Base-by-base conservation (phyloP, 768 basidiomycete species). In the Mrakia gelida region DNA sequence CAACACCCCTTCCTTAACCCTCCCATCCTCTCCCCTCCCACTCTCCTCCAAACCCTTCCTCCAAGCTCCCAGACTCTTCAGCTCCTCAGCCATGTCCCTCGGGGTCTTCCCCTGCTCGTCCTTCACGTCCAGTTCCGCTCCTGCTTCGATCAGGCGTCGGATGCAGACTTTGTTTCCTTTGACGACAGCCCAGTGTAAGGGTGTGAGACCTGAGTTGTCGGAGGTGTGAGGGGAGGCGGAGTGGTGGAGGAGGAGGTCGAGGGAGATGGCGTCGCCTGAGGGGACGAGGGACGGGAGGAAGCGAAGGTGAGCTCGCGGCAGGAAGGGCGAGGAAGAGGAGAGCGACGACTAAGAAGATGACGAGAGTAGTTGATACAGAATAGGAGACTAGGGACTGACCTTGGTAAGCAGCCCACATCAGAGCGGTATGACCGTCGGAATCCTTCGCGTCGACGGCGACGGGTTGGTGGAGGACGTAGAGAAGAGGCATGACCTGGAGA, bases 371-470 rank as follows among this genome's bases (percentile, higher is more conserved):
- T 2, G 54, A 8, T 21, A 26, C 10, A 34, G 34, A 11, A 67
- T 4, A 30, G 7, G 30, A 32, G 8, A 49, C 8, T 1, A n/a
- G 1, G n/a, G 30, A 34, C 28, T 77, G 70, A 84, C 84, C 97
- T 84, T 99, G 97, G 84, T 98, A 99, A 13, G 94, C 93, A 8
- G 97, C 97, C 97, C 97, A 99, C 93, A 98, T 97, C 71, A 98
- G 87, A 0, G 93, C 88, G 0, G 96, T 97, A 83, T 98, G 97
- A 0, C 97, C 97, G 81, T 93, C 92, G 1, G 90, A 87, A 84
- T 99, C 97, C 59, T 90, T 88, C 68, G 91, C 91, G 83, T 99
- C 97, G 78, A 98, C 91, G 62, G 90, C 91, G 80, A 99, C 89
- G 3, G 95, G 95, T 83, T 98, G 95, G 83, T 96, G 93, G 9